Evolutionary conservation across 1,284 basidiomycete species (phyloP), one percentile per base, ranked within the genome.

Genomic region (Cutaneotrichosporon dermatis): DNA sequence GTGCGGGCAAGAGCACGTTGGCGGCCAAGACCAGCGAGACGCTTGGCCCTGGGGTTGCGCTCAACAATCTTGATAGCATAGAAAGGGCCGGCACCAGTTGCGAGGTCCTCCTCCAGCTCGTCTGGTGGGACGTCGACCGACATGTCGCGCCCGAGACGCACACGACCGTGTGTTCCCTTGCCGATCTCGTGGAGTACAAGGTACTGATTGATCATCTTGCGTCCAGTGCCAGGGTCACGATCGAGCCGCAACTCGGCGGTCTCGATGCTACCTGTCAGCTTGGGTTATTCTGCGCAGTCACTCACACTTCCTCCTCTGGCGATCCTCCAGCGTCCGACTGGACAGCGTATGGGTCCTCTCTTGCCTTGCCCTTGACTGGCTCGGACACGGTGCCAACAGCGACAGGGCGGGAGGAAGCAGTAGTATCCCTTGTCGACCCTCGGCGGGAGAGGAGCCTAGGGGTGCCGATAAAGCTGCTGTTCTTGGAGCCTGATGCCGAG

Each of bases 111-210:
- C 54, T 64, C 62, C 13, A 59, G 51, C 53, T 63, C 61, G 48
- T 60, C 62, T n/a, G 57, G 53, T 10, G 51, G 40, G 13, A 59
- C 57, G 13, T 65, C 59, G 35, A 63, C 75, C 4, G 74, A 74
- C 66, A 85, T 78, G 74, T 88, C 85, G 71, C 82, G 81, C 52
- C 88, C 89, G 4, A 87, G 80, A 71, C 84, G 86, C 58, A 92
- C 90, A 69, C 86, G 84, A 44, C 90, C 90, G 73, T 92, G 90
- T 70, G 90, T 88, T 4, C 90, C 90, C 59, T 82, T 83, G 10
- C 90, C 90, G 25, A 92, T 85, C 69, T 83, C 83, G 55, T 82
- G 65, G 8, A 79, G 80, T 60, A 90, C 76, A 37, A 85, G 79
- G 74, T 92, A 92, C 73, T 90, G 87, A 78, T 92, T 92, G 69